Percentiles rank a stretch among this genome's conserved stretches.
phyloP scores from a whole-genome alignment of 805 yeast species.

The Yarrowia sp. region DNA sequence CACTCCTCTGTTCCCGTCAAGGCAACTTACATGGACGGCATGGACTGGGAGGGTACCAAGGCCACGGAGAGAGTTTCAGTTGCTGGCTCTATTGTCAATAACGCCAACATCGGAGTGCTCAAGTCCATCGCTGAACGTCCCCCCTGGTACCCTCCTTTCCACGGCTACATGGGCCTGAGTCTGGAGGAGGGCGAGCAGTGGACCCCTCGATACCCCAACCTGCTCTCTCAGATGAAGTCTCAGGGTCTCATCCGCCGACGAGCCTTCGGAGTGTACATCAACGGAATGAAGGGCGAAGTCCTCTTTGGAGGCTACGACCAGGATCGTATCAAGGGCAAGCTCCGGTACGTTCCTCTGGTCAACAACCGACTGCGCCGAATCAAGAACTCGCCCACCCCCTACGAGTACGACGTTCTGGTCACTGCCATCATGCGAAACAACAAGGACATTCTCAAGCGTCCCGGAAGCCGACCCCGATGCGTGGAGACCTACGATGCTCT shows the following conservation, averaged over 20 bases:
- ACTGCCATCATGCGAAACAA: not conserved
- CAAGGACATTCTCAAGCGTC: not conserved
- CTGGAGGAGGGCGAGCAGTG: not conserved
- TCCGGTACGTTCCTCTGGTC: not conserved
- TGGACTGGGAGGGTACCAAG: not conserved
- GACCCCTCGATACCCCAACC: not conserved
- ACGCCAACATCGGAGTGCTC: not conserved
- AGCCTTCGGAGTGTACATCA: conserved; percentile 1
- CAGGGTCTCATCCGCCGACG: not conserved
- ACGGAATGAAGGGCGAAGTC: not conserved
- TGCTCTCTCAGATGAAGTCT: not conserved
- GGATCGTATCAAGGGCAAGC: not conserved
- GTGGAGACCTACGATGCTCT: not conserved
- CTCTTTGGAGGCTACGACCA: conserved; percentile 13
- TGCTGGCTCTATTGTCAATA: not conserved
- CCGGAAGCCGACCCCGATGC: conserved; percentile 5
- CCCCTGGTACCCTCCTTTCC: not conserved
- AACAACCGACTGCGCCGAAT: not conserved
- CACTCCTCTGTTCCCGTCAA: not conserved
- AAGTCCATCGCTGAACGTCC: not conserved
- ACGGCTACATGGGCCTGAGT: not conserved
- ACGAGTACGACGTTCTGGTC: not conserved
- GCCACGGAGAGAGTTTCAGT: not conserved
- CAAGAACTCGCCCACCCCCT: not conserved
- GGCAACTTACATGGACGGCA: not conserved